These are phyloP conservation scores for Ustilago bromivora DNA, from an alignment of 1,284 basidiomycete genomes.

Conservation along the genomic window DNA sequence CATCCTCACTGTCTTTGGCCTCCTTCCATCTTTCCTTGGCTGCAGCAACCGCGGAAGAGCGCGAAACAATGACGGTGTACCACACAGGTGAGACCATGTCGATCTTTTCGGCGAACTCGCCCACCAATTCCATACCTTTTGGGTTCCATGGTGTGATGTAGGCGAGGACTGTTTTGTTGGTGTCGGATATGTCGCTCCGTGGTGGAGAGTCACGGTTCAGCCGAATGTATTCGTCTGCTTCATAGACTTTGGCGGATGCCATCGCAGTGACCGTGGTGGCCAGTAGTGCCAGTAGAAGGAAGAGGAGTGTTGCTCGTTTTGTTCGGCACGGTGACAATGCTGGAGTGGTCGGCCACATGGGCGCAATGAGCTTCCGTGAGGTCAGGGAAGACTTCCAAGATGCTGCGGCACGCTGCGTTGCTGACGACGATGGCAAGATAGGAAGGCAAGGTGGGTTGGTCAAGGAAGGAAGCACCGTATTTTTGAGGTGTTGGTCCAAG, in stretches of 20 bases:
- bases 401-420: too few relatives aligned
- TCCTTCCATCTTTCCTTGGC: background rate
- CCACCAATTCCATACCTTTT: conserved; percentile 27
- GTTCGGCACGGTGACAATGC: too few relatives aligned
- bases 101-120: conserved; percentile 36
- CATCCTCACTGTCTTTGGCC: conserved; percentile 6
- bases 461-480: too few relatives aligned
- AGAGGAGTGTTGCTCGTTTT: too few relatives aligned
- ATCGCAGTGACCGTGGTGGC: background rate
- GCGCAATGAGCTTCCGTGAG: too few relatives aligned
- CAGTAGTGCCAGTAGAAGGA: background rate
- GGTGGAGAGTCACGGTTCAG: conserved; percentile 2
- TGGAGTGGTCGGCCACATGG: too few relatives aligned
- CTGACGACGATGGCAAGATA: background rate
- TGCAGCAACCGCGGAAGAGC: background rate
- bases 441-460: background rate
- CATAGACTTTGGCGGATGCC: conserved; percentile 4
- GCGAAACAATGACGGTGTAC: conserved; percentile 48
- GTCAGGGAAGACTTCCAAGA: too few relatives aligned
- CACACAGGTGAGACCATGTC: conserved; percentile 54
- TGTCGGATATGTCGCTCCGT: background rate
- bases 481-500: conserved; percentile 3
- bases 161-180: conserved; percentile 32
- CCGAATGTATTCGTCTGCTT: conserved; percentile 33
- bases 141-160: conserved; percentile 61